phyloP scores from a whole-genome alignment of 768 basidiomycete species.

The Suillus subalutaceus region DNA sequence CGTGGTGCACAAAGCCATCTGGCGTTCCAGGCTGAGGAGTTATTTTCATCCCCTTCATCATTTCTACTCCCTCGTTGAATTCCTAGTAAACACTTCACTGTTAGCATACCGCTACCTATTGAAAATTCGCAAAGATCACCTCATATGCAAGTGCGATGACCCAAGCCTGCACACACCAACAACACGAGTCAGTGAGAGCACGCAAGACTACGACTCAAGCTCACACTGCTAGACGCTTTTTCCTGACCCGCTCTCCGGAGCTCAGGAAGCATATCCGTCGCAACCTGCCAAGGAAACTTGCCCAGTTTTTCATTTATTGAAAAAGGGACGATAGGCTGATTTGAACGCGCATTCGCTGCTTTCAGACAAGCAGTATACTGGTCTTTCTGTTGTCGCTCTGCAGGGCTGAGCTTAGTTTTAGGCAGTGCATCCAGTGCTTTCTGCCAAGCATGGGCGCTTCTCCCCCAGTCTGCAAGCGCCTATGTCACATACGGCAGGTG shows the following conservation, averaged over 20 bases:
- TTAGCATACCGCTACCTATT: neutral
- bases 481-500: neutral
- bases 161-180: constrained; percentile 20
- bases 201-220: neutral
- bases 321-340: neutral
- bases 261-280: constrained; percentile 14
- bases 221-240: constrained; percentile 12
- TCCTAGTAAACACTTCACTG: constrained; percentile 6
- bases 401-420: constrained; percentile 28
- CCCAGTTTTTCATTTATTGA: neutral
- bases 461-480: constrained; percentile 15
- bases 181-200: no score
- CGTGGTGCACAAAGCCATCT: neutral
- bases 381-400: constrained; percentile 37
- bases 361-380: constrained; percentile 38
- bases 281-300: constrained; percentile 15
- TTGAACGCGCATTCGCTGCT: constrained; percentile 21
- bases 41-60: constrained; percentile 13
- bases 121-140: constrained; percentile 5
- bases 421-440: constrained; percentile 36
- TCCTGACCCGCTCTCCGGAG: neutral
- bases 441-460: constrained; percentile 21
- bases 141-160: constrained; percentile 19
- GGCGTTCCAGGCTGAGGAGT: neutral
- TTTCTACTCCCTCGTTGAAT: constrained; percentile 11